These are phyloP conservation scores for Trichoderma parareesei DNA, from an alignment of 495 filamentous ascomycete genomes.

Conservation along the genomic window DNA sequence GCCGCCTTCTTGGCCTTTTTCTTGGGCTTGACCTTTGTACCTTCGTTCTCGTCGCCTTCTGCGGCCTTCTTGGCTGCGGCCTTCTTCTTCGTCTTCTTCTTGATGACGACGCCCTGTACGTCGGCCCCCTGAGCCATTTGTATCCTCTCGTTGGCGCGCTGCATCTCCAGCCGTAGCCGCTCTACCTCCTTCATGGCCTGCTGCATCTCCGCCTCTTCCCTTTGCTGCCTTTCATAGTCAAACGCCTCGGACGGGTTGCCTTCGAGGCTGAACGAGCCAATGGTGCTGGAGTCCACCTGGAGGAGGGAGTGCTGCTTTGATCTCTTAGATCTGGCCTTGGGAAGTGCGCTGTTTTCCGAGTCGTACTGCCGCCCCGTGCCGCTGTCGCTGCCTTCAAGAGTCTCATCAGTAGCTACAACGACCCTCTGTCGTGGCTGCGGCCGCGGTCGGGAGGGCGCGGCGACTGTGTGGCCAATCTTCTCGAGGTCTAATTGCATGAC, in stretches of 20 bases:
- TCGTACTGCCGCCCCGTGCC: conserved; percentile 33
- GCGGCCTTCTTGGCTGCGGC: conserved; percentile 24
- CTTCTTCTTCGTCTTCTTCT: conserved; percentile 64
- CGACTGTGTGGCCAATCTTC: conserved; percentile 26
- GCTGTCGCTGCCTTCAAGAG: conserved; percentile 29
- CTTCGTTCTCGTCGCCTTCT: conserved; percentile 34
- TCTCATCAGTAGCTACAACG: conserved; percentile 57
- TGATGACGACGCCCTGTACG: conserved; percentile 65
- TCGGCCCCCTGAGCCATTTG: conserved; percentile 59
- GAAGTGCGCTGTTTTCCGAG: conserved; percentile 31
- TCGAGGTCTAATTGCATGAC: conserved; percentile 83
- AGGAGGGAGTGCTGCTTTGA: conserved; percentile 51
- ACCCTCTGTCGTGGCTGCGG: conserved; percentile 39
- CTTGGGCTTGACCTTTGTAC: conserved; percentile 59
- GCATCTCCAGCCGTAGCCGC: conserved; percentile 78
- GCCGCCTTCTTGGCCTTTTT: conserved; percentile 18
- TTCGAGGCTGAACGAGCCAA: conserved; percentile 57
- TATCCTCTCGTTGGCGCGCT: conserved; percentile 76
- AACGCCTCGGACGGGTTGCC: conserved; percentile 29
- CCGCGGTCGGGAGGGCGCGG: conserved; percentile 19
- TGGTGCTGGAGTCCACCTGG: conserved; percentile 75
- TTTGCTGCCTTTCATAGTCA: conserved; percentile 45
- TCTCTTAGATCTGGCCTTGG: conserved; percentile 23
- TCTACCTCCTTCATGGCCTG: conserved; percentile 83
- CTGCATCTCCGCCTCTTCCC: conserved; percentile 74